phyloP scores from a whole-genome alignment of 495 filamentous ascomycete genomes.

The Arthonia radiata region DNA sequence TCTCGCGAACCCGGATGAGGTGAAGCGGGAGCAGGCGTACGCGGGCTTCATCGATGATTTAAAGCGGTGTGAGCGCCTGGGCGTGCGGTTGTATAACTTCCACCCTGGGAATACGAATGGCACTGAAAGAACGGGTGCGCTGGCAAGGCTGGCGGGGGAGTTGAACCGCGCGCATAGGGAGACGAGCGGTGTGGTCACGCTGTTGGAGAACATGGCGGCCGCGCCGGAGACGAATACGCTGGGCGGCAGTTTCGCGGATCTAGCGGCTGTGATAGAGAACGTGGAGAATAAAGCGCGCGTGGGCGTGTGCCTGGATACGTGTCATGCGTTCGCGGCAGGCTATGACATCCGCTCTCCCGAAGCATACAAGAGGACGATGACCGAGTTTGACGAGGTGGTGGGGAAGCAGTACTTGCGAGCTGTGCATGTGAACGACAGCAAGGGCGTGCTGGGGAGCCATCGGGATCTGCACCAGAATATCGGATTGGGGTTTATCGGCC shows the following conservation, averaged over 20 bases:
- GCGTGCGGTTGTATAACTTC: conserved; percentile 86
- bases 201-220: conserved; percentile 81
- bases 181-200: conserved; percentile 49
- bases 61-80: conserved; percentile 62
- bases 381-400: conserved; percentile 54
- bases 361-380: conserved; percentile 46
- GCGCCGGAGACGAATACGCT: conserved; percentile 59
- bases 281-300: conserved; percentile 69
- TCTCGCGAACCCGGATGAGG: conserved; percentile 55
- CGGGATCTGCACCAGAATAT: conserved; percentile 87
- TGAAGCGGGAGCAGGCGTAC: conserved; percentile 71
- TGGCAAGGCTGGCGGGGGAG: conserved; percentile 48
- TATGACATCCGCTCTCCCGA: conserved; percentile 63
- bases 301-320: conserved; percentile 89
- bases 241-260: conserved; percentile 59
- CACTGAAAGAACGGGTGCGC: conserved; percentile 33
- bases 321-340: conserved; percentile 80
- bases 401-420: conserved; percentile 60
- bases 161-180: conserved; percentile 53
- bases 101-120: conserved; percentile 68
- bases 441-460: conserved; percentile 53
- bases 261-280: conserved; percentile 53
- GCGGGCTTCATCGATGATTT: conserved; percentile 72
- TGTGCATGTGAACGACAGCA: conserved; percentile 82
- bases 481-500: conserved; percentile 70